phyloP scores from a whole-genome alignment of 2,329 filamentous ascomycete genomes.

The Aspergillus japonicus region DNA sequence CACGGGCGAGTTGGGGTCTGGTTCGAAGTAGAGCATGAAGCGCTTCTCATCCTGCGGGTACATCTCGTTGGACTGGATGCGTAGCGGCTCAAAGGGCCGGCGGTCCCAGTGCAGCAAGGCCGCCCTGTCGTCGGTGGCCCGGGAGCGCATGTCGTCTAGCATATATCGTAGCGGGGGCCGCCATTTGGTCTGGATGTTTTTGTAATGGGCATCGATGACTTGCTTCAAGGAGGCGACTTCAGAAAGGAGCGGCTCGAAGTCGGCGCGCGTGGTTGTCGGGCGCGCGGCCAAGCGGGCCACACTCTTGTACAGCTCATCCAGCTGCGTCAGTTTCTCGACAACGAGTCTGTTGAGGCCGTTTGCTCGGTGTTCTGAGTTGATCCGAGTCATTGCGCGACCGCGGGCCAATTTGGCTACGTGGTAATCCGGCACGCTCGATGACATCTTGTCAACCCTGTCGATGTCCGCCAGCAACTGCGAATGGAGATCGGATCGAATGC shows the following conservation, averaged over 20 bases:
- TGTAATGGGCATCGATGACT: slow-evolving; percentile 7
- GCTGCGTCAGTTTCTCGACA: slow-evolving; percentile 17
- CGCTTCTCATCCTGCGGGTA: slow-evolving; percentile 54
- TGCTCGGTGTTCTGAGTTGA: slow-evolving; percentile 30
- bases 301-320: slow-evolving; percentile 29
- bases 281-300: slow-evolving; percentile 29
- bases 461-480: slow-evolving; percentile 23
- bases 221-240: slow-evolving; percentile 16
- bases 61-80: slow-evolving; percentile 60
- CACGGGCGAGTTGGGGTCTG: slow-evolving; percentile 27
- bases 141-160: slow-evolving; percentile 48
- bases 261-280: slow-evolving; percentile 16
- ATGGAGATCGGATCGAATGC: slow-evolving; percentile 39
- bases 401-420: slow-evolving; percentile 24
- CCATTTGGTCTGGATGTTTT: slow-evolving; percentile 27
- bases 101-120: slow-evolving; percentile 66
- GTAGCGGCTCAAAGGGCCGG: slow-evolving; percentile 68
- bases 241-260: slow-evolving; percentile 24
- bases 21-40: slow-evolving; percentile 37
- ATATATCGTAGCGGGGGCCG: slow-evolving; percentile 39
- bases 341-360: slow-evolving; percentile 17
- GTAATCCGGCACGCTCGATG: not conserved
- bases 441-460: slow-evolving; percentile 3
- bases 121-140: slow-evolving; percentile 34
- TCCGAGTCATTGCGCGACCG: slow-evolving; percentile 11